phyloP scores from a whole-genome alignment of 306 rosid genomes.

The Fragaria ananassa region DNA sequence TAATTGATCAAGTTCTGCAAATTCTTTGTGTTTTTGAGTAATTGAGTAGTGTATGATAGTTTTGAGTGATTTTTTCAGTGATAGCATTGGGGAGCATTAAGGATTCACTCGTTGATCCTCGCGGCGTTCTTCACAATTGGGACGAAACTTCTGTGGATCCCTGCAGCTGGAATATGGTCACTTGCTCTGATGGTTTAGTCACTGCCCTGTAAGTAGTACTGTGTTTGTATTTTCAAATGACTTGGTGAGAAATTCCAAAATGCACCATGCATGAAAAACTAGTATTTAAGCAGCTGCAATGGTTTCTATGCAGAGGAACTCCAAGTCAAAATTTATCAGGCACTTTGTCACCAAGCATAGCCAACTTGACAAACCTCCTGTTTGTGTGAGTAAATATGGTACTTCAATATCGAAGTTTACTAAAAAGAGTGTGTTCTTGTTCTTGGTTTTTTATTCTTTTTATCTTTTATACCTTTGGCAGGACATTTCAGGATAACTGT shows the following conservation, averaged over 20 bases:
- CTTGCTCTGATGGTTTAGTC: constrained; percentile 80
- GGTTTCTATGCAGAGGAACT: constrained; percentile 55
- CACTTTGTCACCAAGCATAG: constrained; percentile 73
- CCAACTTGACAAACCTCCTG: constrained; percentile 73
- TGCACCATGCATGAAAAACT: neutral
- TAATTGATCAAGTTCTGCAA: constrained; percentile 26
- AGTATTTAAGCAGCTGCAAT: neutral
- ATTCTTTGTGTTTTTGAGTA: neutral
- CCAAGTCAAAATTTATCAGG: constrained; percentile 87
- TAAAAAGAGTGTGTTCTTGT: neutral
- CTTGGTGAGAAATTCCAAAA: neutral
- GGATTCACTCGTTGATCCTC: constrained; percentile 56
- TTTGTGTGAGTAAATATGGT: constrained; percentile 51
- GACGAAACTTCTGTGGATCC: constrained; percentile 88
- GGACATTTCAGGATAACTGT: constrained; percentile 71
- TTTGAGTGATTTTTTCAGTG: constrained; percentile 38
- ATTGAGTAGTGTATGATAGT: neutral
- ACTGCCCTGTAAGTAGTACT: constrained; percentile 51
- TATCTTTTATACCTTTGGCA: constrained; percentile 30
- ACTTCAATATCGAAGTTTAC: neutral
- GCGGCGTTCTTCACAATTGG: constrained; percentile 58
- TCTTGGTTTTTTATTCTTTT: neutral
- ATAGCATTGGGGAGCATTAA: constrained; percentile 66
- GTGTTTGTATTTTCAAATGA: neutral
- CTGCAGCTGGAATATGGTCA: constrained; percentile 80